Conservation (phyloP, 805 yeast species). For the Candida silvicultrix region DNA sequence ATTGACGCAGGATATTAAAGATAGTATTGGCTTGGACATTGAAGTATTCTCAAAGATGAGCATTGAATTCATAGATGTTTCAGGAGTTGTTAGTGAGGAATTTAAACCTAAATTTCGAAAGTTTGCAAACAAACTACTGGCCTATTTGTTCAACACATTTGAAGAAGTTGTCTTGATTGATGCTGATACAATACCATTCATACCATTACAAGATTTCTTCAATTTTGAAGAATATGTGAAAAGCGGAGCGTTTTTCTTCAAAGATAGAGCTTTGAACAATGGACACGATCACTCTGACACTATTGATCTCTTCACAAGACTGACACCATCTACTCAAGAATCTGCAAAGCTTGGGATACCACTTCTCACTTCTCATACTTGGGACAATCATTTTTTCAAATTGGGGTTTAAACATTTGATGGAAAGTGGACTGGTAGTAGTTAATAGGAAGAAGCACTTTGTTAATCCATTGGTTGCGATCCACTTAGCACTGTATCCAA, state of each 20-base stretch:
- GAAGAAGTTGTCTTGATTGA: conserved; percentile 50
- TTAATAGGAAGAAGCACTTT: conserved; percentile 22
- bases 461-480: conserved; percentile 17
- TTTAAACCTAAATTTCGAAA: conserved; percentile 23
- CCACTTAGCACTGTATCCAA: conserved; percentile 29
- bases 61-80: conserved; percentile 32
- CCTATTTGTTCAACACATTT: conserved; percentile 50
- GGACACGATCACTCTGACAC: conserved; percentile 12
- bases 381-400: conserved; percentile 31
- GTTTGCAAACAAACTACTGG: conserved; percentile 44
- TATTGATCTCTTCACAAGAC: conserved; percentile 32
- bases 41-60: conserved; percentile 24
- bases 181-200: conserved; percentile 42
- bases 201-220: conserved; percentile 29
- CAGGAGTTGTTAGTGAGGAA: conserved; percentile 16
- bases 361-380: conserved; percentile 26
- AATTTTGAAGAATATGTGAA: conserved; percentile 27
- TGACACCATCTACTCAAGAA: conserved; percentile 36
- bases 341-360: conserved; percentile 22
- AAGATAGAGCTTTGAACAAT: conserved; percentile 29
- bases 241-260: conserved; percentile 39
- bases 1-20: conserved; percentile 14
- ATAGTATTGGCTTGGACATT: conserved; percentile 20
- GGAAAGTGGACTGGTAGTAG: conserved; percentile 32
- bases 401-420: conserved; percentile 18